Conservation (phyloP, 2,329 filamentous ascomycete genomes). For the Ploettnerulaceae sp. region DNA sequence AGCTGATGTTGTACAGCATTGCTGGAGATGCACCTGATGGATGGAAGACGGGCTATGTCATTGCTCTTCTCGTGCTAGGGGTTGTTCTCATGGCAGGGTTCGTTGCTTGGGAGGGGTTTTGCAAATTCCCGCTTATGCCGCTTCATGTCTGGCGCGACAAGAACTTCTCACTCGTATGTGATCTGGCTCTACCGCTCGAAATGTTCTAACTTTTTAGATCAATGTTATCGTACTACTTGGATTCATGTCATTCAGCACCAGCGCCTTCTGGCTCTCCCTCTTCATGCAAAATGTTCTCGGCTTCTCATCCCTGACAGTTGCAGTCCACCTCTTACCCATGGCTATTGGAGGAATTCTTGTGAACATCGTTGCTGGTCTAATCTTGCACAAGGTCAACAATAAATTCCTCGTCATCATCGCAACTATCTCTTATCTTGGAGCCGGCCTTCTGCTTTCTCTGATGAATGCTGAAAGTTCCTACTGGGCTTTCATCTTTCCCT, state of each 20-base stretch:
- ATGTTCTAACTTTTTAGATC: slow-evolving; percentile 37
- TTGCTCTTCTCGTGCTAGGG: slow-evolving; percentile 57
- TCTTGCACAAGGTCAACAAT: slow-evolving; percentile 62
- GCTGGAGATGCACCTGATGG: slow-evolving; percentile 44
- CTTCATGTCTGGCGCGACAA: slow-evolving; percentile 53
- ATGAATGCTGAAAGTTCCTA: slow-evolving; percentile 52
- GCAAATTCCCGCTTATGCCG: slow-evolving; percentile 47
- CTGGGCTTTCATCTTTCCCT: slow-evolving; percentile 62
- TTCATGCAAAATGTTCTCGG: slow-evolving; percentile 55
- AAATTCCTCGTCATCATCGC: slow-evolving; percentile 52
- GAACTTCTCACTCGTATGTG: slow-evolving; percentile 56
- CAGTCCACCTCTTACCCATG: slow-evolving; percentile 61
- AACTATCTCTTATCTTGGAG: slow-evolving; percentile 37
- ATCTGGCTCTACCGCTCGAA: neutral
- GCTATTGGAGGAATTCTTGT: slow-evolving; percentile 58
- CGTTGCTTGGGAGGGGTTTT: slow-evolving; percentile 56
- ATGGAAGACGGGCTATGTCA: slow-evolving; percentile 58
- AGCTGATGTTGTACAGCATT: slow-evolving; percentile 13
- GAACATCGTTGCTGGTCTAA: slow-evolving; percentile 56
- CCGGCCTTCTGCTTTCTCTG: slow-evolving; percentile 49
- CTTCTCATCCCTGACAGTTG: slow-evolving; percentile 52
- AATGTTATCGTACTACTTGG: slow-evolving; percentile 53
- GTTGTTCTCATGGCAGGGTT: slow-evolving; percentile 53
- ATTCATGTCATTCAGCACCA: slow-evolving; percentile 55
- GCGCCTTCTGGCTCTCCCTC: slow-evolving; percentile 58